These are phyloP conservation scores for Marasmius tenuissimus DNA, from an alignment of 1,284 basidiomycete genomes.

Conservation along the genomic window DNA sequence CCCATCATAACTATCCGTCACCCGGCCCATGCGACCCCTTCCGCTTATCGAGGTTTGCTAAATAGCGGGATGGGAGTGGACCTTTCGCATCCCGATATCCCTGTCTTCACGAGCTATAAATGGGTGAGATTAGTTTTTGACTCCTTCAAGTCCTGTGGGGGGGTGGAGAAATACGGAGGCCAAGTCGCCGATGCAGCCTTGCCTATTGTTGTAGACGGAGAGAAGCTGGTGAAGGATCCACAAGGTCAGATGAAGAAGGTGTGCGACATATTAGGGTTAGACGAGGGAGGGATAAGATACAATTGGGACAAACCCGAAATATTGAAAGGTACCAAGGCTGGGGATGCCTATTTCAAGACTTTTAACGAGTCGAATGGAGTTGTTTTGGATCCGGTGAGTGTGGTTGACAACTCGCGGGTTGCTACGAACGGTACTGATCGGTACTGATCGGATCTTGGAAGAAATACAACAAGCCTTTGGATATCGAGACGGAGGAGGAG, in stretches of 20 bases:
- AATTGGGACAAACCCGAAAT: neutral
- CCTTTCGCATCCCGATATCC: neutral
- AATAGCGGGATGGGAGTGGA: too few species aligned
- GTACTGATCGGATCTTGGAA: too few species aligned
- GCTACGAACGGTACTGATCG: neutral
- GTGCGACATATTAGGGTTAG: neutral
- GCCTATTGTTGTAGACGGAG: too few species aligned
- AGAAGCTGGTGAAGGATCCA: too few species aligned
- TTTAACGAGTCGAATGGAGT: neutral
- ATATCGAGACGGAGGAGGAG: too few species aligned
- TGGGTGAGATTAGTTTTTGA: too few species aligned
- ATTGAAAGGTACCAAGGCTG: neutral
- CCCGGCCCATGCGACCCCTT: neutral
- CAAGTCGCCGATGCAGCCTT: too few species aligned
- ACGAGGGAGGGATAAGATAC: neutral
- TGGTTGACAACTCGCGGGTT: neutral
- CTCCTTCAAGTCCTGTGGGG: too few species aligned
- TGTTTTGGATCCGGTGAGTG: neutral
- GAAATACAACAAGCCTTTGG: too few species aligned
- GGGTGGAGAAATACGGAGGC: too few species aligned
- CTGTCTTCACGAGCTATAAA: neutral
- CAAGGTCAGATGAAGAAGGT: too few species aligned
- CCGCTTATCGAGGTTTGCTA: too few species aligned
- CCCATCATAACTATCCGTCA: neutral
- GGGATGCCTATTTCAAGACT: neutral